phyloP scores from a whole-genome alignment of 2,329 filamentous ascomycete species.

The Diaporthe helianthi region DNA sequence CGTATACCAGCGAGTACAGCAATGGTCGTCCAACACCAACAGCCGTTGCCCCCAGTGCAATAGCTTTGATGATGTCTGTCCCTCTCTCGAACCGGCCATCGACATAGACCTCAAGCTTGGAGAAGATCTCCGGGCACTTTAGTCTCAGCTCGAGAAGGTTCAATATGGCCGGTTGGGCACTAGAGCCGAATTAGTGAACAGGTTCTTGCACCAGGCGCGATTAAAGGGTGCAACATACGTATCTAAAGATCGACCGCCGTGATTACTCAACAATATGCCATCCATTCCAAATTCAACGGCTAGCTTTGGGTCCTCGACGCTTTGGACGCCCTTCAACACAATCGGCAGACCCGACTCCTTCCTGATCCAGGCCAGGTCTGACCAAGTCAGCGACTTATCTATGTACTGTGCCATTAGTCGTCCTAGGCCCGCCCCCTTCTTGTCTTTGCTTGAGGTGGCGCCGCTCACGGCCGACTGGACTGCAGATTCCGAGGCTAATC shows the following conservation, averaged over 20 bases:
- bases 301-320: slow-evolving; percentile 59
- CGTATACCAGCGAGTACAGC: slow-evolving; percentile 22
- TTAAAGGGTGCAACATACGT: not conserved
- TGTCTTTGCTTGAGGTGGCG: slow-evolving; percentile 53
- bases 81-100: slow-evolving; percentile 63
- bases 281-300: slow-evolving; percentile 52
- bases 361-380: slow-evolving; percentile 60
- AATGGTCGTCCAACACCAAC: slow-evolving; percentile 53
- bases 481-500: slow-evolving; percentile 52
- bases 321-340: slow-evolving; percentile 65
- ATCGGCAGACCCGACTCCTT: slow-evolving; percentile 54
- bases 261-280: slow-evolving; percentile 30
- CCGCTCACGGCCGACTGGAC: slow-evolving; percentile 47
- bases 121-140: slow-evolving; percentile 56
- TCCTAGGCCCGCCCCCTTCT: slow-evolving; percentile 60
- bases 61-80: slow-evolving; percentile 61
- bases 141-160: slow-evolving; percentile 60
- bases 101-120: slow-evolving; percentile 58
- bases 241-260: slow-evolving; percentile 30
- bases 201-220: too few relatives aligned
- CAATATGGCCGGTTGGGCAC: slow-evolving; percentile 27
- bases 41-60: slow-evolving; percentile 61
- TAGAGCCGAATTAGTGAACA: not conserved
- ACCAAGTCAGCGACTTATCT: slow-evolving; percentile 59
- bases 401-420: slow-evolving; percentile 59